phyloP scores from a whole-genome alignment of 257 asterid genomes.

The Solanum etuberosum region DNA sequence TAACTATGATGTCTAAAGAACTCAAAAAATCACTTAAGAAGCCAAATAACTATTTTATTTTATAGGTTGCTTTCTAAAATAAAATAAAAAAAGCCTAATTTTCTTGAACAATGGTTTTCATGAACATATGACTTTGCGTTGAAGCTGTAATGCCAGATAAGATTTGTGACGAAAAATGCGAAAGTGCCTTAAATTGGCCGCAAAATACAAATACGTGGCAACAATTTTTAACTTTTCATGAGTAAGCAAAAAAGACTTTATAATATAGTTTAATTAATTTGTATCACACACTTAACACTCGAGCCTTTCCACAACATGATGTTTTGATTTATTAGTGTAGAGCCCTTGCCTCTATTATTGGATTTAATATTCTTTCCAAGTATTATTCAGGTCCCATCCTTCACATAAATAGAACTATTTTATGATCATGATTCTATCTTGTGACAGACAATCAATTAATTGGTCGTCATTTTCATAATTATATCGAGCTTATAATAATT shows the following conservation, averaged over 20 bases:
- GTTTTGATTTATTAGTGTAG: not conserved
- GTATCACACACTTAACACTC: not conserved
- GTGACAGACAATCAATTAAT: not conserved
- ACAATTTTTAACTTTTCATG: conserved; percentile 1
- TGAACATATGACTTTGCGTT: not conserved
- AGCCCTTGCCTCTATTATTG: not conserved
- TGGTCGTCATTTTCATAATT: not conserved
- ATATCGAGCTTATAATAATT: not conserved
- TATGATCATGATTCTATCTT: not conserved
- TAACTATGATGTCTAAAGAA: no score
- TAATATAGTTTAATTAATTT: not conserved
- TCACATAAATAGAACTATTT: not conserved
- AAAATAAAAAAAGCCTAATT: no score
- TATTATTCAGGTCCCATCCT: not conserved
- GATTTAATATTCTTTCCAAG: not conserved
- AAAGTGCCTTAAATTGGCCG: not conserved
- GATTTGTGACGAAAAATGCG: not conserved
- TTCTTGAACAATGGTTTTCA: not conserved
- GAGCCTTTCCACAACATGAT: not conserved
- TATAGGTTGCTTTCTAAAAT: not conserved
- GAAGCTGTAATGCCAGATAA: not conserved
- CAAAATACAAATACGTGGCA: conserved; percentile 15
- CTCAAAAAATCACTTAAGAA: no score
- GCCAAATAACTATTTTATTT: no score
- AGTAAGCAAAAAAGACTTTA: not conserved